Evolutionary conservation across 345 rosid species (phyloP), one percentile per base, ranked within the genome.

Genomic region (Murraya koenigii): DNA sequence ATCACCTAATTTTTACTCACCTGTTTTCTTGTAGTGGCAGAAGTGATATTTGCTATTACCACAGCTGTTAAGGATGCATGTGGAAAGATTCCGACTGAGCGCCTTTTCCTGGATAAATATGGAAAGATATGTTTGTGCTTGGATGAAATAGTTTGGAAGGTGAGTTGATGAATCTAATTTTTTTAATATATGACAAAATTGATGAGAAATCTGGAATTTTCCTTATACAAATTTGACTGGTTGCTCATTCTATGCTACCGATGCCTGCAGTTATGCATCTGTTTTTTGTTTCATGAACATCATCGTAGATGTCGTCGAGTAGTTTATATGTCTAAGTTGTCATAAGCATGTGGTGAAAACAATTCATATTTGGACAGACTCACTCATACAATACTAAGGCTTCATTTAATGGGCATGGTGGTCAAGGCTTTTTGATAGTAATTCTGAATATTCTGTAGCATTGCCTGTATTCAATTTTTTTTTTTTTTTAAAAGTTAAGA

Each of bases 121-220:
- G 99, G 98, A 77, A 91, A 80, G 88, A 96, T 96, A 81, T 96
- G 97, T 82, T 77, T 96, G 85, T 88, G 97, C 78, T 88, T 96
- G 72, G 99, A 96, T 84, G 99, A 92, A 85, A 94, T 94, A 75
- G 89, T 96, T 66, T 96, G 99, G 99, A 88, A 89, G 89, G 96
- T 90, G 67, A 82, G 86, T n/a, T 39, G 47, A 44, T 58, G 44
- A 77, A n/a, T 66, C 33, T 69, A 56, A 52, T 22, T 33, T 2
- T 32, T 20, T 65, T 65, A 11, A 56, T 52, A 32, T 63, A 64
- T 49, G 35, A 32, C 49, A 64, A 62, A 62, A 49, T 49, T 63
- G 47, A 49, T 49, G 59, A 41, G 26, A 74, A 61, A 30, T 30
- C 65, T 41, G 77, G 25, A 41, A 23, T 59, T 23, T 25, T 39